Evolutionary conservation across 2,329 filamentous ascomycete species (phyloP), one percentile per base, ranked within the genome.

Genomic region (Pyrenophora tritici-repentis): DNA sequence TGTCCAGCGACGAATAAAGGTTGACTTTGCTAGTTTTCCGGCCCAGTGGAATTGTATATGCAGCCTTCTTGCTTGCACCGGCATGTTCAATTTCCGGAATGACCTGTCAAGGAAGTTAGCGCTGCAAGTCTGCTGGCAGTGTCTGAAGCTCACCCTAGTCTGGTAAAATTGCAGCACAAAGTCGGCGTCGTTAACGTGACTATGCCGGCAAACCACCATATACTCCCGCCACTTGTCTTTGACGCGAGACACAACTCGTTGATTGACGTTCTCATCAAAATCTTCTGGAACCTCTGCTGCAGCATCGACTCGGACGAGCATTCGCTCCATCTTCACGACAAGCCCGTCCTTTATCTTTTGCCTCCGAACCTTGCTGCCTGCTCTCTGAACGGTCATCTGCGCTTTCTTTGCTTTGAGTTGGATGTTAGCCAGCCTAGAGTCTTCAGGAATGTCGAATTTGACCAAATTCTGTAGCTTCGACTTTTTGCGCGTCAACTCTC

Each of bases 221-320:
- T 82, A 87, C 64, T 88, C 86, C 40, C 83, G 76, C 86, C 86
- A 88, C 59, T 85, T 87, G 56, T 87, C 83, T 35, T 83, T 71
- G 9, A 79, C 77, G 45, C 80, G 77, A 7, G 83, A 83, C 54
- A 85, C 81, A 39, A 84, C 79, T 55, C 81, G 79, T 52, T 83
- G 75, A 54, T 82, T 86, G 38, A 81, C 79, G 57, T 86, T 86
- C 65, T 88, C 86, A 46, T 84, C 81, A 57, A 83, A 88, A 50
- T 87, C 83, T 6, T 81, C 78, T 1, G 83, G 80, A 7, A 86
- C 71, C 3, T 80, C 75, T 56, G 80, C 78, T 34, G 76, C 62
- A 34, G 77, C 76, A 59, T 86, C 86, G 18, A 86, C 78, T 17
- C 83, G 79, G 16, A 88, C 81, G 17, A 88, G 79, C 86, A 88